Evolutionary conservation across 2,329 filamentous ascomycete genomes (phyloP), one percentile per base, ranked within the genome.

Genomic region (Diaporthe destruens): DNA sequence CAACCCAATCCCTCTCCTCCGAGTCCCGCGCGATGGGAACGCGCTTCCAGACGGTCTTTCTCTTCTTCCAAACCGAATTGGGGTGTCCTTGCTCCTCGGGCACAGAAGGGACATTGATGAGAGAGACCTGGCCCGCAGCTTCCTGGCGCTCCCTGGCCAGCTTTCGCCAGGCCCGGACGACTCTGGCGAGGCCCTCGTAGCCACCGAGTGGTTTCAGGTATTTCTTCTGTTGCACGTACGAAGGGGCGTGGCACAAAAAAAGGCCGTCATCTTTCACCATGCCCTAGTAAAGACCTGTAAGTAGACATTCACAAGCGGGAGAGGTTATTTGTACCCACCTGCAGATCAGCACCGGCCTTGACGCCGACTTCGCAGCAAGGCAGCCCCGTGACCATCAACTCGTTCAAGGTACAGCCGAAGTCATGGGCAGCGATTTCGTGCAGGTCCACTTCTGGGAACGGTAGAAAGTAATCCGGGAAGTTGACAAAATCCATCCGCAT

Each of bases 401-500:
- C 87, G 72, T 89, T 86, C 8, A 89, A 77, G 4, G 83, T 87
- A 74, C 85, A 87, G 3, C 86, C 86, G 5, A 89, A 81, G 74
- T 88, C 86, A 72, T 89, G 87, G 20, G 85, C 85, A 4, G 86
- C 84, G n/a, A 88, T 79, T 63, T 87, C 84, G 76, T 89, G 87
- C 20, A 89, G 80, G 57, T 86, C 85, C 4, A 82, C 79, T 1
- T 84, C 85, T 1, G 86, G 84, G 69, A 82, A 85, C 2, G 83
- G 82, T 44, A 88, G 78, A 36, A 85, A 80, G 2, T 84, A 79
- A 12, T 86, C 83, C 2, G 84, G 83, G 59, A 89, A 89, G 75
- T 89, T 89, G 76, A 89, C 86, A 23, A 89, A 82, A 73, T 89
- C 87, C 44, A 89, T 82, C 47, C 87, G 85, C 53, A 89, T 78